Conservation (phyloP, 2,329 filamentous ascomycete species). For the Ilyonectria destructans region DNA sequence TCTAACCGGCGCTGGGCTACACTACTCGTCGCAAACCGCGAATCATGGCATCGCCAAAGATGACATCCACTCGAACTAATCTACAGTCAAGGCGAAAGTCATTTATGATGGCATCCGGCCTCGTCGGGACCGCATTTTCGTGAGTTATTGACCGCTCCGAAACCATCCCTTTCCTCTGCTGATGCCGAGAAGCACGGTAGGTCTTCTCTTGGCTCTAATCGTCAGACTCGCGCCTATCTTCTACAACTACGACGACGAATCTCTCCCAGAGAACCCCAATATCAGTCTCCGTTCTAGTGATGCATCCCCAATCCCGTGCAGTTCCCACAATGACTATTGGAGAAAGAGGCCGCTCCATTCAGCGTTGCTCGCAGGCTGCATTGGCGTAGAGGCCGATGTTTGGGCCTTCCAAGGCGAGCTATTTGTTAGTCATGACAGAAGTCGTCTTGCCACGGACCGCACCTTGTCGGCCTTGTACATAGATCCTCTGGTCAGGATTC, state of each 20-base stretch:
- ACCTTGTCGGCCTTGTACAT: constrained; percentile 77
- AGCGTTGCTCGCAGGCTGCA: constrained; percentile 73
- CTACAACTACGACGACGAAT: constrained; percentile 4
- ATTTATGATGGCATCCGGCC: neutral
- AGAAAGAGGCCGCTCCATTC: constrained; percentile 74
- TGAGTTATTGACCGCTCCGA: neutral
- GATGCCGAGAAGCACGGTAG: constrained; percentile 18
- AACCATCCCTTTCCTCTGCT: neutral
- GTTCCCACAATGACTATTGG: constrained; percentile 83
- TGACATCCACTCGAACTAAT: neutral
- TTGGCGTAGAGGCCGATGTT: constrained; percentile 79
- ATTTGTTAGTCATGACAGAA: constrained; percentile 75
- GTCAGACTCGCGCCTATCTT: constrained; percentile 29
- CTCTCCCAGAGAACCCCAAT: neutral
- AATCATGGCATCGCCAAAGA: neutral
- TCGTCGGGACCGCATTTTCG: constrained; percentile 19
- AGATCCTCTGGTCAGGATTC: constrained; percentile 73
- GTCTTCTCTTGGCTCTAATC: constrained; percentile 29
- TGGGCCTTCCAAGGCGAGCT: constrained; percentile 72
- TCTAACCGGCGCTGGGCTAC: neutral
- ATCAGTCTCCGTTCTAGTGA: neutral
- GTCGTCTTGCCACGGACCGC: constrained; percentile 67
- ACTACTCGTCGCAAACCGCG: neutral
- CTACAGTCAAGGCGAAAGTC: neutral
- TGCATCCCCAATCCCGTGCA: constrained; percentile 68